Conservation (phyloP, 805 yeast genomes). For the Saccharomycopsis oosterbeekiorum region DNA sequence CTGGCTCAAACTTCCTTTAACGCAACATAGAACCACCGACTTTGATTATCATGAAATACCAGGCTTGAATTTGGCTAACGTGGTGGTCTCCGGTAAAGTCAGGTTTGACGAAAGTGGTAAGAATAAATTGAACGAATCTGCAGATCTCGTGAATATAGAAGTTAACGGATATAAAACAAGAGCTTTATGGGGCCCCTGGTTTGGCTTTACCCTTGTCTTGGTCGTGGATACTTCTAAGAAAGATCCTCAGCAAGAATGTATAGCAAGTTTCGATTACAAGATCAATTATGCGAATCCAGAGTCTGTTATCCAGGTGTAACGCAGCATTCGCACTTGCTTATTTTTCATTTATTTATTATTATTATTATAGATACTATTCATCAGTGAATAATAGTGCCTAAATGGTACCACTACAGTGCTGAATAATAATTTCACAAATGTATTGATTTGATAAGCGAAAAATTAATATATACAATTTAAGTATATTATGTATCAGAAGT, state of each 20-base stretch:
- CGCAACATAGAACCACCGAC: constrained; percentile 32
- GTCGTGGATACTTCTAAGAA: constrained; percentile 40
- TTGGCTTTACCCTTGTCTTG: constrained; percentile 52
- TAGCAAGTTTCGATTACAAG: constrained; percentile 56
- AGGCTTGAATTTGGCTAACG: constrained; percentile 11
- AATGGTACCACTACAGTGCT: too few species aligned
- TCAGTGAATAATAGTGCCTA: too few species aligned
- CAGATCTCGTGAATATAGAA: constrained; percentile 34
- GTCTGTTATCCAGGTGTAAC: constrained; percentile 25
- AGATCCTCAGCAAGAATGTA: constrained; percentile 35
- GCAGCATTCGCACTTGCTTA: too few species aligned
- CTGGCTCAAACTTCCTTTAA: constrained; percentile 33
- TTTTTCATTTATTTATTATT: neutral
- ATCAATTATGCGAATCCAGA: constrained; percentile 55
- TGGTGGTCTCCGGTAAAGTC: constrained; percentile 41
- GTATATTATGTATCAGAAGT: too few species aligned
- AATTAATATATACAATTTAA: too few species aligned
- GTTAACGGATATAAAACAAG: constrained; percentile 25
- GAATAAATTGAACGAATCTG: constrained; percentile 53
- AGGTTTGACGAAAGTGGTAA: constrained; percentile 69
- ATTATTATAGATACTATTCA: too few species aligned
- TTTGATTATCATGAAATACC: constrained; percentile 38
- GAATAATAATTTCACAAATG: too few species aligned
- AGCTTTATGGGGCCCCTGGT: constrained; percentile 59
- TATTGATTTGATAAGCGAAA: too few species aligned